Evolutionary conservation across 306 rosid species (phyloP), one percentile per base, ranked within the genome.

Genomic region (Cyamopsis tetragonoloba): DNA sequence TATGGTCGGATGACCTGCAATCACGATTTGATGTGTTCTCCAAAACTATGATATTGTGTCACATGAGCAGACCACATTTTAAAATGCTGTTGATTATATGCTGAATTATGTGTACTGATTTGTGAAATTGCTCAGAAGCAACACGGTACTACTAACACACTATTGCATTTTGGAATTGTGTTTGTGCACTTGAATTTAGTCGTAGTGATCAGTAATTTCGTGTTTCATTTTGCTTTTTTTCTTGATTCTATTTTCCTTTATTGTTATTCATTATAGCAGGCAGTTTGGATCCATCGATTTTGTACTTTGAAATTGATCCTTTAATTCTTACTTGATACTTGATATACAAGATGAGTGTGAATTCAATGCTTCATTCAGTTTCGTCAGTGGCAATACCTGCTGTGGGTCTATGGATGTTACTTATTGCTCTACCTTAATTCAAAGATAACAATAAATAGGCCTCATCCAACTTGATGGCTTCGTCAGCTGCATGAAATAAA

Each of bases 351-450:
- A 27, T 43, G n/a, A n/a, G n/a, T 72, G 22, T 32, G 75, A 62
- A 60, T 60, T 79, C 53, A 60, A 38, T 60, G 49, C 35, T 70
- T 42, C 31, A 20, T 7, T 39, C 11, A 23, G 5, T 51, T 60
- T 42, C 53, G 17, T 49, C 26, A 50, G 17, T 58, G 66, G 61
- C 43, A 31, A 62, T 3, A 5, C 59, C 60, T 31, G 44, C 3
- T 0, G 12, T 50, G 39, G 60, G 62, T 53, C 43, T 24, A 32
- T 31, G 31, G 44, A 1, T 10, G 49, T 8, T 0, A 22, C 50
- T 11, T 15, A 35, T 35, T 22, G 37, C 17, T n/a, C n/a, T 7
- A 9, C 15, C 6, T 30, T 11, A 15, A 15, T 44, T 30, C 70
- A 32, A 23, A 22, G 34, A 48, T 7, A 10, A 2, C 26, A 15